A percentile compares a stretch with the other conserved stretches of the same genome.
Conservation (phyloP, 805 yeast species). For the Candida montana region DNA sequence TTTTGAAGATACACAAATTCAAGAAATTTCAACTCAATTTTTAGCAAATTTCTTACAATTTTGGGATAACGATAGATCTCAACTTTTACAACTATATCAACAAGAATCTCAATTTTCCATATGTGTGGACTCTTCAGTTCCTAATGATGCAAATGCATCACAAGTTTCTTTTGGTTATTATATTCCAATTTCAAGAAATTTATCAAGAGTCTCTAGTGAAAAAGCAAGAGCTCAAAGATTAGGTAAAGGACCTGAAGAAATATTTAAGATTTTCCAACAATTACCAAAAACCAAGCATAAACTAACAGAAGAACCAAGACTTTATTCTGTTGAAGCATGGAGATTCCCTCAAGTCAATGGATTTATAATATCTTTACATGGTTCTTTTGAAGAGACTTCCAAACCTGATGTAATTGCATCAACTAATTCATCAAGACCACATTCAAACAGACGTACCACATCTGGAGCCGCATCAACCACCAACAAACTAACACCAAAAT, state of each 20-base stretch:
- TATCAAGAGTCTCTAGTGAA: conserved; percentile 52
- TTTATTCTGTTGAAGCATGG: conserved; percentile 74
- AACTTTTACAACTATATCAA: conserved; percentile 69
- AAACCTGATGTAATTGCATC: conserved; percentile 40
- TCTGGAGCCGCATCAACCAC: neutral
- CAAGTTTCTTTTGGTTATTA: conserved; percentile 58
- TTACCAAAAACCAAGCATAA: conserved; percentile 80
- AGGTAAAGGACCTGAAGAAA: conserved; percentile 63
- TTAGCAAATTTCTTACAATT: conserved; percentile 65
- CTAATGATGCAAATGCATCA: conserved; percentile 34
- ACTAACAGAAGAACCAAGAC: conserved; percentile 53
- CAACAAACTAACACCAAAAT: conserved; percentile 47
- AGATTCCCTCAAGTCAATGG: conserved; percentile 70
- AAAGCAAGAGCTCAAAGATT: conserved; percentile 55
- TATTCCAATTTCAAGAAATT: conserved; percentile 69
- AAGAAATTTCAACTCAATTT: conserved; percentile 69
- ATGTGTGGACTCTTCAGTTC: conserved; percentile 68
- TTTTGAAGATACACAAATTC: conserved; percentile 73
- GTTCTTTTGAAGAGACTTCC: conserved; percentile 68
- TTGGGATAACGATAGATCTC: conserved; percentile 79
- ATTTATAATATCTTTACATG: conserved; percentile 75
- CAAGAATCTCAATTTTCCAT: conserved; percentile 80
- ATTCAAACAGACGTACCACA: conserved; percentile 1
- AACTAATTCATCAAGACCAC: conserved; percentile 9
- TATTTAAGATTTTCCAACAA: conserved; percentile 53